Evolutionary conservation across 495 filamentous ascomycete genomes (phyloP).

Genomic region (Lasiosphaeris hirsuta): DNA sequence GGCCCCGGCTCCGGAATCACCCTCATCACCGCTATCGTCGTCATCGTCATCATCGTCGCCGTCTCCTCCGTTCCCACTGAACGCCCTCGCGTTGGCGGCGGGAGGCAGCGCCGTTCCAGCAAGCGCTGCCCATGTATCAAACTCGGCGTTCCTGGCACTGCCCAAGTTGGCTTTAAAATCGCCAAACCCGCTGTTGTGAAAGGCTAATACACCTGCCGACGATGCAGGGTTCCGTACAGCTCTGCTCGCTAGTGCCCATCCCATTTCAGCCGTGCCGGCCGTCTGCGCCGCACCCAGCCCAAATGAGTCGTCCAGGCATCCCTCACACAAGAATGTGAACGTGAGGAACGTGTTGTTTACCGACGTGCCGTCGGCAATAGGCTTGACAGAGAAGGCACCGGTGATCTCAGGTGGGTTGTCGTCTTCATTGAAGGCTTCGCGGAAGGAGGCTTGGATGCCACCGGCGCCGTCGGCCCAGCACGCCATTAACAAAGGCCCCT

Average conservation of each 20-base stretch:
- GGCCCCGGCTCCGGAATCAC: neutral
- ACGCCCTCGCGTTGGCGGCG: neutral
- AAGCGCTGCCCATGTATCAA: slow-evolving; percentile 29
- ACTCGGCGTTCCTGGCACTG: slow-evolving; percentile 26
- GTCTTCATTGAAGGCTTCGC: slow-evolving; percentile 24
- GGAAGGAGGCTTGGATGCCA: slow-evolving; percentile 19
- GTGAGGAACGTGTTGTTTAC: slow-evolving; percentile 20
- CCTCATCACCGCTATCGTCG: slow-evolving; percentile 12
- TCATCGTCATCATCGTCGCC: slow-evolving; percentile 7
- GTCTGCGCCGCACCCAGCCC: slow-evolving; percentile 15
- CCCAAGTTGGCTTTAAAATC: slow-evolving; percentile 30
- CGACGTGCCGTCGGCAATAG: slow-evolving; percentile 13
- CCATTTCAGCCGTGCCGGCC: slow-evolving; percentile 14
- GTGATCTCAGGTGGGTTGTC: slow-evolving; percentile 23
- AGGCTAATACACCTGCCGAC: slow-evolving; percentile 16
- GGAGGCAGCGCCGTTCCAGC: slow-evolving; percentile 4
- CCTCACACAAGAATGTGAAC: slow-evolving; percentile 25
- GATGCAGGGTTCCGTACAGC: slow-evolving; percentile 12
- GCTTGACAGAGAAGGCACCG: slow-evolving; percentile 16
- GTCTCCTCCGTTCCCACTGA: neutral
- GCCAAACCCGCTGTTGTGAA: slow-evolving; percentile 37
- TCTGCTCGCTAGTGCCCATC: slow-evolving; percentile 20
- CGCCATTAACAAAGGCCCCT: slow-evolving; percentile 19
- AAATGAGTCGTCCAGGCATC: slow-evolving; percentile 15
- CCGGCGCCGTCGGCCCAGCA: slow-evolving; percentile 20